phyloP scores from a whole-genome alignment of 441 rosid genomes.

The Populus hybrid region DNA sequence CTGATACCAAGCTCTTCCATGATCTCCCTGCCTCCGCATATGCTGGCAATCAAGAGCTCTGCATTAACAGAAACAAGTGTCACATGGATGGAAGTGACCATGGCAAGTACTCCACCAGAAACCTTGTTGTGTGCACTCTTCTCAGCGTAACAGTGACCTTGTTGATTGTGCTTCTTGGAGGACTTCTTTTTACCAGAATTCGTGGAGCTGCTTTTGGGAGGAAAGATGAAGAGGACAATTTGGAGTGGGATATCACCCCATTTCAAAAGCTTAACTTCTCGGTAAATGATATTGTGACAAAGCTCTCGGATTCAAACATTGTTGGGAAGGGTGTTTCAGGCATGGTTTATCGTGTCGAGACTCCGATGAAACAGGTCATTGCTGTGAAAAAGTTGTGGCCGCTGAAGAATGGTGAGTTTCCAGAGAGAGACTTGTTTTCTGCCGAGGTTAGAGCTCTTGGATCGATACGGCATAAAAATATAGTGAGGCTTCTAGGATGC shows the following conservation, averaged over 20 bases:
- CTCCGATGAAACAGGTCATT: slow-evolving; percentile 46
- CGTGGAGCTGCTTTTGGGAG: slow-evolving; percentile 23
- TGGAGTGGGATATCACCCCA: slow-evolving; percentile 47
- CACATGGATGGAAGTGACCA: slow-evolving; percentile 17
- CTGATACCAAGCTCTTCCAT: slow-evolving; percentile 55
- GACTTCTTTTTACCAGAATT: slow-evolving; percentile 33
- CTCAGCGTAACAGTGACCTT: slow-evolving; percentile 37
- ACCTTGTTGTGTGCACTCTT: slow-evolving; percentile 35
- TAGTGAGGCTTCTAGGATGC: slow-evolving; percentile 66
- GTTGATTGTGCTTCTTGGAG: slow-evolving; percentile 31
- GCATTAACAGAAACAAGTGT: slow-evolving; percentile 41
- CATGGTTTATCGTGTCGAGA: slow-evolving; percentile 60
- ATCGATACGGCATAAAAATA: slow-evolving; percentile 65
- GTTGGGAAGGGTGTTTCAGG: slow-evolving; percentile 70
- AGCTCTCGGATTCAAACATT: slow-evolving; percentile 51
- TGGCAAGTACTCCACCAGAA: slow-evolving; percentile 25
- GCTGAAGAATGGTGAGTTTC: slow-evolving; percentile 39
- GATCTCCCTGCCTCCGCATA: slow-evolving; percentile 46
- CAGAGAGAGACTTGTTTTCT: slow-evolving; percentile 58
- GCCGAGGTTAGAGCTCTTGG: slow-evolving; percentile 70
- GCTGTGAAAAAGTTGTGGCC: slow-evolving; percentile 88
- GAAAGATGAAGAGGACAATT: slow-evolving; percentile 23
- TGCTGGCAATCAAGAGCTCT: slow-evolving; percentile 48
- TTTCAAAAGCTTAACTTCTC: slow-evolving; percentile 54
- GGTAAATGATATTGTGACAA: slow-evolving; percentile 43